These are phyloP conservation scores for Penicillium angulare DNA, from an alignment of 495 filamentous ascomycete species.

Conservation along the genomic window DNA sequence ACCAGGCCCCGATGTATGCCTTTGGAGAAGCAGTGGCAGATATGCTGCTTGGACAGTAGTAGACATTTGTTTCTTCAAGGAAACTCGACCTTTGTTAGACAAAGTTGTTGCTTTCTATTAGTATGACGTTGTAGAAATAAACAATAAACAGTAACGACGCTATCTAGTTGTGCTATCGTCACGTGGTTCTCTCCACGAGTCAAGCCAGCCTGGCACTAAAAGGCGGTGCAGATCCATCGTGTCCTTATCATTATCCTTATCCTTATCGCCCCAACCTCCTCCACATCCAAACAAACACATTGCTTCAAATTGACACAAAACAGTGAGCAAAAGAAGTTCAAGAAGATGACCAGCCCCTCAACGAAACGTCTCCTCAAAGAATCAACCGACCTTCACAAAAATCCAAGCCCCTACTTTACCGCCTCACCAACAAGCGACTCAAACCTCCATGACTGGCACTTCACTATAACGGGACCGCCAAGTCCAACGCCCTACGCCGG, in stretches of 20 bases:
- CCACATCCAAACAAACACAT: slow-evolving; percentile 3
- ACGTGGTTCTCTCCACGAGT: too few species aligned
- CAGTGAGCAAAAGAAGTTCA: slow-evolving; percentile 4
- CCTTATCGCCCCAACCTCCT: slow-evolving; percentile 3
- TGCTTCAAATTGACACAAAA: neutral
- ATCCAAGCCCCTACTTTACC: slow-evolving; percentile 77
- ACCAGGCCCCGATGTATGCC: slow-evolving; percentile 29
- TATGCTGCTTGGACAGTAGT: neutral
- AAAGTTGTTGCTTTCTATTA: too few species aligned
- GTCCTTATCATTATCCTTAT: neutral
- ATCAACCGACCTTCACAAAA: slow-evolving; percentile 74
- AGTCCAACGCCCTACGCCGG: slow-evolving; percentile 69
- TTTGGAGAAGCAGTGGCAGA: slow-evolving; percentile 22
- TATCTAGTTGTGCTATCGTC: too few species aligned
- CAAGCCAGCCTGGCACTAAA: too few species aligned
- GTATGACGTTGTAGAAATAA: too few species aligned
- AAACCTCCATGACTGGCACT: slow-evolving; percentile 99
- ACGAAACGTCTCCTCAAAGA: slow-evolving; percentile 67
- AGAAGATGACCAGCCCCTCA: slow-evolving; percentile 30
- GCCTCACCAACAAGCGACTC: slow-evolving; percentile 72
- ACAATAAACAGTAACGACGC: too few species aligned
- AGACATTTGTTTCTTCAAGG: too few species aligned
- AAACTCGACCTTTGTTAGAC: too few species aligned
- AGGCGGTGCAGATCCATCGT: too few species aligned
- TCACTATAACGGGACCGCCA: slow-evolving; percentile 91